phyloP scores from a whole-genome alignment of 1,284 basidiomycete genomes.

The Puccinia hordei region DNA sequence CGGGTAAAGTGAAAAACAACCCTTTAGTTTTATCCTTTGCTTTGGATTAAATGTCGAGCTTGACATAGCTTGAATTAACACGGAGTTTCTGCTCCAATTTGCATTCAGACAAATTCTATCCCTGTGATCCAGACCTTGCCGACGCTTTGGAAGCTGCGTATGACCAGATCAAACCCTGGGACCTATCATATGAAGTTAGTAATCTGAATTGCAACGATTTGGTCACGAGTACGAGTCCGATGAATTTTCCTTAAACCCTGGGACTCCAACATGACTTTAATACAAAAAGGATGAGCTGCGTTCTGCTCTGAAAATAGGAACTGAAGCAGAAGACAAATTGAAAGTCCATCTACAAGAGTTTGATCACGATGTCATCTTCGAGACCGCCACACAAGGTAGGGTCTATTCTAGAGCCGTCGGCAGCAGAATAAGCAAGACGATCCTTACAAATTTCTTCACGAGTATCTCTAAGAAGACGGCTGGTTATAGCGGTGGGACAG shows the following conservation, averaged over 20 bases:
- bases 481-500: constrained; percentile 44
- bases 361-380: constrained; percentile 57
- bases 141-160: constrained; percentile 59
- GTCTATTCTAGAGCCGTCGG: constrained; percentile 54
- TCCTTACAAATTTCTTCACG: constrained; percentile 50
- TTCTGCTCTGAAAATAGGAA: constrained; percentile 36
- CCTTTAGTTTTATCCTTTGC: background rate
- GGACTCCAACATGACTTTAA: background rate
- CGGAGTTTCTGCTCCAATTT: background rate
- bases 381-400: constrained; percentile 53
- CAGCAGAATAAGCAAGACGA: constrained; percentile 46
- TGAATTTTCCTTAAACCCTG: constrained; percentile 52
- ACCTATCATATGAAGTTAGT: constrained; percentile 53
- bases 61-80: constrained; percentile 3
- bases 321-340: constrained; percentile 54
- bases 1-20: background rate
- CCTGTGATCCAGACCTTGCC: constrained; percentile 57
- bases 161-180: constrained; percentile 58
- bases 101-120: constrained; percentile 54
- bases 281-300: constrained; percentile 48
- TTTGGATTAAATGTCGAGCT: background rate
- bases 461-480: constrained; percentile 44
- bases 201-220: constrained; percentile 51
- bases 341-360: constrained; percentile 51
- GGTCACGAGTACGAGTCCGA: constrained; percentile 54